Percentiles rank a stretch among this genome's conserved stretches.
Conservation (phyloP, 2,329 filamentous ascomycete genomes). For the Colletotrichum caudatum region DNA sequence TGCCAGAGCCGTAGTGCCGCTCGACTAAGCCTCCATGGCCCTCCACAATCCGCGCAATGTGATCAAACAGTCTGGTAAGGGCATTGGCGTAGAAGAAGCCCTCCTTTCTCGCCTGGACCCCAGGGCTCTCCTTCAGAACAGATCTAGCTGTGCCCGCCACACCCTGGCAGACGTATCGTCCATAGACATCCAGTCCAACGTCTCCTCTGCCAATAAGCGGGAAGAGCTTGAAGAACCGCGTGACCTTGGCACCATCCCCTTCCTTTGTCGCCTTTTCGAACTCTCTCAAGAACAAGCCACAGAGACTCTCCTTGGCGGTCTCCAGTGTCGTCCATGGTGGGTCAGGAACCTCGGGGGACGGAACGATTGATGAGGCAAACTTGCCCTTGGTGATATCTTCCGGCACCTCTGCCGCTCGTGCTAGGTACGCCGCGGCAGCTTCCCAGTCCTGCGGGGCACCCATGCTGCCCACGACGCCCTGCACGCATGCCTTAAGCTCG, state of each 20-base stretch:
- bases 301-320: conserved; percentile 88
- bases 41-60: conserved; percentile 97
- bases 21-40: conserved; percentile 91
- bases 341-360: conserved; percentile 95
- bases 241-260: conserved; percentile 89
- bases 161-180: conserved; percentile 94
- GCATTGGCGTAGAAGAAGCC: conserved; percentile 93
- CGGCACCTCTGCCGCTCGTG: conserved; percentile 84
- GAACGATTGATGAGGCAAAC: conserved; percentile 93
- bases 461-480: conserved; percentile 96
- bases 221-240: conserved; percentile 97
- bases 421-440: conserved; percentile 89
- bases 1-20: conserved; percentile 90
- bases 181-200: conserved; percentile 93
- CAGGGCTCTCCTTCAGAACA: conserved; percentile 76
- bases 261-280: conserved; percentile 93
- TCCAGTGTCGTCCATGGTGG: conserved; percentile 88
- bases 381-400: conserved; percentile 82
- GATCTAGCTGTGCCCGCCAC: conserved; percentile 86
- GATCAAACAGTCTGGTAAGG: conserved; percentile 92
- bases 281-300: conserved; percentile 89
- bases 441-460: conserved; percentile 99
- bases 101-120: conserved; percentile 69
- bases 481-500: conserved; percentile 95
- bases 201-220: conserved; percentile 91